Conservation (phyloP, 495 filamentous ascomycete species). For the Chaetomium fimeti region DNA sequence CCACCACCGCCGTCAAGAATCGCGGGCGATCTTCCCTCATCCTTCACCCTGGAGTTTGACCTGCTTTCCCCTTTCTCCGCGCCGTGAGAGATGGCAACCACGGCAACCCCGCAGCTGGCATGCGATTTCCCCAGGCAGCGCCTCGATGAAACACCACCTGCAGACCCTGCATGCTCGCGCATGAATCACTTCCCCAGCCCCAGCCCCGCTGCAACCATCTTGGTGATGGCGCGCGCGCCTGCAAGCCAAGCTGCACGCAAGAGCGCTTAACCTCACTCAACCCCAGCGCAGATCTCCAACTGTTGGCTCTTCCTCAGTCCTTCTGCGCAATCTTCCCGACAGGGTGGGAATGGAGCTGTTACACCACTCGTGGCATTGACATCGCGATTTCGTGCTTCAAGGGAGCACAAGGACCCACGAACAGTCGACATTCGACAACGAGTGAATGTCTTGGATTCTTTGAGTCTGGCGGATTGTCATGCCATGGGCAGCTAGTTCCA, state of each 20-base stretch:
- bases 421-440: background rate
- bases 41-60: background rate
- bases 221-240: constrained; percentile 9
- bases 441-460: background rate
- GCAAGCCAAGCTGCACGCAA: constrained; percentile 25
- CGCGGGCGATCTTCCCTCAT: background rate
- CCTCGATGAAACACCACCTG: constrained; percentile 21
- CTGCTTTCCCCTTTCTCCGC: background rate
- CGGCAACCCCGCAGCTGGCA: background rate
- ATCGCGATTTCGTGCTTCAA: background rate
- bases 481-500: background rate
- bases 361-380: background rate
- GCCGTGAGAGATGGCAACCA: background rate
- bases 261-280: constrained; percentile 21
- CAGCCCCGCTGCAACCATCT: constrained; percentile 14
- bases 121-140: background rate
- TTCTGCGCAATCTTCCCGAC: background rate
- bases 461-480: background rate
- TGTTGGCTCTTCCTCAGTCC: background rate
- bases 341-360: background rate
- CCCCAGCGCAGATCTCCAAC: constrained; percentile 11
- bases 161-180: constrained; percentile 14
- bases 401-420: background rate
- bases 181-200: constrained; percentile 18
- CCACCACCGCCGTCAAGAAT: no score